Percentiles rank a stretch among this genome's conserved stretches.
These are phyloP conservation scores for Forsythia viridissima DNA, from an alignment of 257 asterid species.

Conservation along the genomic window DNA sequence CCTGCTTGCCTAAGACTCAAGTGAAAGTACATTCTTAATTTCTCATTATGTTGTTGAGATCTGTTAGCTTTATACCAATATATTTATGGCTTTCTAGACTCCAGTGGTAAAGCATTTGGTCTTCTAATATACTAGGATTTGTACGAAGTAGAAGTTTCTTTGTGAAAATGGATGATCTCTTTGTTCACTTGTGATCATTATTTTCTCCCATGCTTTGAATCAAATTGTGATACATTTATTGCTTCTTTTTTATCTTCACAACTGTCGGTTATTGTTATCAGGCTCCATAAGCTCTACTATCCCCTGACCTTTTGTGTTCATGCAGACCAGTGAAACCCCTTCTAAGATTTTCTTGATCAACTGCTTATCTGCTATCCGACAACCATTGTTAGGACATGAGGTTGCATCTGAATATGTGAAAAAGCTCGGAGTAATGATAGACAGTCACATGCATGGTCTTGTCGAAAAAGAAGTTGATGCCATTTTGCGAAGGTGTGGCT, in stretches of 20 bases:
- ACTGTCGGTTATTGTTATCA: not conserved
- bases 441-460: conserved; percentile 62
- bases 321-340: conserved; percentile 87
- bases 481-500: conserved; percentile 69
- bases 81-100: not conserved
- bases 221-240: not conserved
- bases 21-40: not conserved
- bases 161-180: not conserved
- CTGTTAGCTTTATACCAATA: not conserved
- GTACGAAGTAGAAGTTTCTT: not conserved
- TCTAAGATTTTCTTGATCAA: conserved; percentile 84
- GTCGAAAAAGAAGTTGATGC: conserved; percentile 80
- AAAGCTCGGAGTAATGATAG: conserved; percentile 79
- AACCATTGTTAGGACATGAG: conserved; percentile 73
- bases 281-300: not conserved
- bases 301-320: conserved; percentile 14
- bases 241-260: not conserved
- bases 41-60: not conserved
- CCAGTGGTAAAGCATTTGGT: too few species aligned
- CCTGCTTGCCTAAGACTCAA: not conserved
- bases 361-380: conserved; percentile 89
- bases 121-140: not conserved
- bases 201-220: not conserved
- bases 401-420: conserved; percentile 74
- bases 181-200: not conserved